Evolutionary conservation across 306 rosid species (phyloP), one percentile per base, ranked within the genome.

Genomic region (Medicago lupulina): DNA sequence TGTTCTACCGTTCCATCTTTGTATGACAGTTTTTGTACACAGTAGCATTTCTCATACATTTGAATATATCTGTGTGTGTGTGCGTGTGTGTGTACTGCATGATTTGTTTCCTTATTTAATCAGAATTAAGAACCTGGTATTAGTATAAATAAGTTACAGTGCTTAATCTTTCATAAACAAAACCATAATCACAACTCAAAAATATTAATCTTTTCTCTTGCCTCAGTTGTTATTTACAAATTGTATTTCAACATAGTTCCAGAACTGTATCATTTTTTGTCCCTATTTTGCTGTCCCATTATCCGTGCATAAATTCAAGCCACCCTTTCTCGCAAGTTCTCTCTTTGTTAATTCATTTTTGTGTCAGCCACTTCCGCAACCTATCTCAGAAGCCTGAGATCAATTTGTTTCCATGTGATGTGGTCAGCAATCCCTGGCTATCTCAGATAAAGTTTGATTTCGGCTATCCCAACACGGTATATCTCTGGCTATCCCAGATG

Each of bases 41-140:
- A n/a, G n/a, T 15, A 31, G 19, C 43, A 61, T 28, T 61, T 61
- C 41, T 61, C 21, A 6, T 15, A 61, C 43, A 7, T 28, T 31
- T 60, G 12, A 60, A 3, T 28, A 57, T 57, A 21, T 57, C 16
- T 57, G 1, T 21, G 38, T 57, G 4, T 23, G 23, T 36, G n/a
- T n/a, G n/a, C n/a, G n/a, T n/a, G 18, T 14, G 66, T 28, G 11
- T 57, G 23, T 54, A 54, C 28, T 21, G 18, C 60, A 17, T 9
- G 60, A 17, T 54, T 18, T 54, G 28, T 54, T 54, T 60, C 8
- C 41, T 25, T 60, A 13, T 60, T 28, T 28, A 25, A 60, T 61
- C 15, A 61, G 31, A 10, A 62, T 62, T 31, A 62, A 10, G 68
- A 36, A 39, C 23, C 47, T 36, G 43, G 67, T 62, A 62, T 62